phyloP scores from a whole-genome alignment of 2,329 filamentous ascomycete genomes.

The Diaporthe nobilis region DNA sequence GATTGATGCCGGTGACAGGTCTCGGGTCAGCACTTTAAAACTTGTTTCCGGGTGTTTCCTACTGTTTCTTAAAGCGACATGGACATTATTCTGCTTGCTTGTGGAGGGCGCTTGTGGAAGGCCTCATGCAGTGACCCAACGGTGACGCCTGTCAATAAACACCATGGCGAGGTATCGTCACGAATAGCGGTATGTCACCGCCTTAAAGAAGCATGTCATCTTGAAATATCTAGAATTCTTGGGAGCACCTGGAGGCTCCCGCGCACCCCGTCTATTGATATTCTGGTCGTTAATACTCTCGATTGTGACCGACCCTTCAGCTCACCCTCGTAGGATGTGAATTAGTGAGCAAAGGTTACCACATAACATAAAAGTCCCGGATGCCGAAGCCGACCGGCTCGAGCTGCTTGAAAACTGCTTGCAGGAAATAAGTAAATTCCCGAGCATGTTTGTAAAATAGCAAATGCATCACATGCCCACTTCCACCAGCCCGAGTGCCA shows the following conservation, averaged over 20 bases:
- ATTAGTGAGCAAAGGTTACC: not conserved
- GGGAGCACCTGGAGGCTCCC: not conserved
- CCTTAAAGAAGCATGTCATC: not conserved
- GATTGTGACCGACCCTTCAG: not conserved
- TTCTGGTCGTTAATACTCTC: not conserved
- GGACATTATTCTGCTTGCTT: not conserved
- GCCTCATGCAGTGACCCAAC: not conserved
- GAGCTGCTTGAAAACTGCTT: no score
- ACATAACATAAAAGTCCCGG: not conserved
- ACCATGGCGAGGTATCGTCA: not conserved
- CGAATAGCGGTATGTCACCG: not conserved
- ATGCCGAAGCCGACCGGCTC: not conserved
- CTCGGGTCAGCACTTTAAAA: slow-evolving; percentile 25
- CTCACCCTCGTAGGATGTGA: not conserved
- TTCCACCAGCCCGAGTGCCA: slow-evolving; percentile 43
- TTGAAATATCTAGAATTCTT: not conserved
- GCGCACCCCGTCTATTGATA: not conserved
- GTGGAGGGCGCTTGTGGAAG: no score
- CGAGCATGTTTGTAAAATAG: not conserved
- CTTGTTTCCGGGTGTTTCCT: not conserved
- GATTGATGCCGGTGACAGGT: slow-evolving; percentile 8
- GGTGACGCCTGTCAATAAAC: slow-evolving; percentile 1
- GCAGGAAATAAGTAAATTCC: not conserved
- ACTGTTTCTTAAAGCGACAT: not conserved
- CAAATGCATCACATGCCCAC: no score